Conservation (phyloP, 345 rosid species). For the Corymbia maculata region DNA sequence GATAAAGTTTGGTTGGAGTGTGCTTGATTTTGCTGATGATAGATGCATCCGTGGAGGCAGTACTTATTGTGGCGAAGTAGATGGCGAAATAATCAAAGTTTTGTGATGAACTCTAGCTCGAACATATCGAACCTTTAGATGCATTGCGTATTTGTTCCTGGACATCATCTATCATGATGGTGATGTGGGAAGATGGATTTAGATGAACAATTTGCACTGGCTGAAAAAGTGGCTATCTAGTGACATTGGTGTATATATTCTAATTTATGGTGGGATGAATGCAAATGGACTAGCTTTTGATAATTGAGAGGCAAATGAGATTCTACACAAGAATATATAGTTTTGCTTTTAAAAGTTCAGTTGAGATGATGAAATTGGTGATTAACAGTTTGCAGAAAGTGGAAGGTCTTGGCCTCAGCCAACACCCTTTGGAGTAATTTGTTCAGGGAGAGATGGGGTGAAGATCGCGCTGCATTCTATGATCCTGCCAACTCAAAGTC, state of each 20-base stretch:
- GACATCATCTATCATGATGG: neutral
- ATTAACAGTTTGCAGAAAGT: slow-evolving; percentile 47
- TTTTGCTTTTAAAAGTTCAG: neutral
- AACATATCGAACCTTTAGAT: neutral
- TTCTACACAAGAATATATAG: neutral
- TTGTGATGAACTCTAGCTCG: neutral
- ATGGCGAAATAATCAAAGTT: neutral
- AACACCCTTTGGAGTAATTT: slow-evolving; percentile 31
- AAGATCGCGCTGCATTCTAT: slow-evolving; percentile 25
- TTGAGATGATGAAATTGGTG: neutral
- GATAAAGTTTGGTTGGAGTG: neutral
- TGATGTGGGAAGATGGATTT: neutral
- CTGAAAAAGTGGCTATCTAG: neutral
- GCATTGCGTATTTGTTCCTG: neutral
- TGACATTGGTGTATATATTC: neutral
- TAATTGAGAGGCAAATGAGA: neutral
- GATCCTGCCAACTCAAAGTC: slow-evolving; percentile 25
- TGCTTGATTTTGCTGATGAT: neutral
- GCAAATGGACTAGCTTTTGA: neutral
- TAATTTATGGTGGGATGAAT: neutral
- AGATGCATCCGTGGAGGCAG: neutral
- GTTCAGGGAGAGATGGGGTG: slow-evolving; percentile 54
- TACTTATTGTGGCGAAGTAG: neutral
- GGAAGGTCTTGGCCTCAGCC: slow-evolving; percentile 40
- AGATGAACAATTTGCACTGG: neutral